Base-by-base conservation (phyloP, 1,284 basidiomycete genomes). In the Ceratobasidium sp. region DNA sequence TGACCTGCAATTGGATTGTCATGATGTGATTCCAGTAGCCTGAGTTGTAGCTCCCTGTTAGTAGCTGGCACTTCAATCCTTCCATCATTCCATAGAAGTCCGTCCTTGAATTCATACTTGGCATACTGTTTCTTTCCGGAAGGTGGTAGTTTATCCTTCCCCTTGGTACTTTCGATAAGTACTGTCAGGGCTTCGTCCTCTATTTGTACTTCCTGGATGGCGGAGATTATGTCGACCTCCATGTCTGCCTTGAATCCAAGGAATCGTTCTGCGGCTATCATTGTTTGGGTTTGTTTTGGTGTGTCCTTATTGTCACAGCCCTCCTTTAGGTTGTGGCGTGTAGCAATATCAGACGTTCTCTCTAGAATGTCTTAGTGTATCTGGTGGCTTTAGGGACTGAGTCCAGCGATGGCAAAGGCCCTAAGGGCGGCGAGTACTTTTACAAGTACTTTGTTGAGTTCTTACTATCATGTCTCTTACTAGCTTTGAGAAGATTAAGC, bases 1-100 rank as follows among this genome's bases (percentile, higher is more conserved):
- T 76, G 73, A 9, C 76, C 76, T 18, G 14, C 47, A 18, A 50
- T 21, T 9, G n/a, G 47, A 9, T 8, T 14, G 47, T 50, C 47
- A 50, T 50, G 47, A 18, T 50, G 47, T n/a, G 26, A 26, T 14
- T 14, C 9, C n/a, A 50, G 47, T 14, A 50, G n/a, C 26, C 47
- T 14, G 14, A 50, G 54, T 30, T 18, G 9, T 9, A 55, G n/a
- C 11, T 55, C 54, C 30, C 28, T 55, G n/a, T n/a, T n/a, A 18
- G n/a, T n/a, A 9, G 9, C n/a, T 8, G 54, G 54, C 11, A 55
- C 26, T 8, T 13, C 21, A 30, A 55, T 55, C 30, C 54, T 26
- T 32, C n/a, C 26, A 13, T 55, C 26, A 55, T 55, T 26, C 54
- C 54, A 55, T 9, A 55, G 30, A 13, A 55, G 54, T 11, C 28